Percentiles rank a stretch among this genome's conserved stretches.
Conservation (phyloP, 2,329 filamentous ascomycete genomes). For the Aspergillus terreus region DNA sequence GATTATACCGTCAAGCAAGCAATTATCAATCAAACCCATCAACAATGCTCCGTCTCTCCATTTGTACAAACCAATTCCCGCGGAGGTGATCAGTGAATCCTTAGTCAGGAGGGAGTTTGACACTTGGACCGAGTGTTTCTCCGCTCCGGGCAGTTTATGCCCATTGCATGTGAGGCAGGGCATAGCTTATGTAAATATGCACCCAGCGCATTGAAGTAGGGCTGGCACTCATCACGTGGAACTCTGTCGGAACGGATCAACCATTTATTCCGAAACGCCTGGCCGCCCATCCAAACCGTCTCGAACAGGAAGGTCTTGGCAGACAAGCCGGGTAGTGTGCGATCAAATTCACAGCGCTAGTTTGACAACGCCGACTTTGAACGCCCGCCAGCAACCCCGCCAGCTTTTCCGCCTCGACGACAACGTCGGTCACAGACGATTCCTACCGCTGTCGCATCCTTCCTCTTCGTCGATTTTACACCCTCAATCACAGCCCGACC, state of each 20-base stretch:
- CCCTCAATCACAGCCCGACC: constrained; percentile 19
- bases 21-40: background rate
- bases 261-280: constrained; percentile 17
- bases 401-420: constrained; percentile 24
- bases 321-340: constrained; percentile 33
- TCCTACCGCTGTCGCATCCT: constrained; percentile 10
- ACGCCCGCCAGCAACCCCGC: constrained; percentile 18
- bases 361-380: constrained; percentile 26
- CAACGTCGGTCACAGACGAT: constrained; percentile 23
- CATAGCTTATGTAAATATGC: background rate
- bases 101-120: too few relatives aligned
- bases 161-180: background rate
- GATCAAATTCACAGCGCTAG: constrained; percentile 36
- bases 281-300: constrained; percentile 17
- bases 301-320: constrained; percentile 30
- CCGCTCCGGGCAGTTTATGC: too few relatives aligned
- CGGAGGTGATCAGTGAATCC: too few relatives aligned
- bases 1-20: background rate
- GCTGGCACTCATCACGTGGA: constrained; percentile 23
- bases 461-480: constrained; percentile 10
- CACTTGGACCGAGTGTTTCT: too few relatives aligned
- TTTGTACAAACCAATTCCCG: too few relatives aligned
- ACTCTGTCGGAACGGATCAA: constrained; percentile 21
- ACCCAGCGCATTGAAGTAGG: constrained; percentile 12
- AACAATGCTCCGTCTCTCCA: too few relatives aligned